phyloP scores from a whole-genome alignment of 768 basidiomycete genomes.

The Lactarius vividus region DNA sequence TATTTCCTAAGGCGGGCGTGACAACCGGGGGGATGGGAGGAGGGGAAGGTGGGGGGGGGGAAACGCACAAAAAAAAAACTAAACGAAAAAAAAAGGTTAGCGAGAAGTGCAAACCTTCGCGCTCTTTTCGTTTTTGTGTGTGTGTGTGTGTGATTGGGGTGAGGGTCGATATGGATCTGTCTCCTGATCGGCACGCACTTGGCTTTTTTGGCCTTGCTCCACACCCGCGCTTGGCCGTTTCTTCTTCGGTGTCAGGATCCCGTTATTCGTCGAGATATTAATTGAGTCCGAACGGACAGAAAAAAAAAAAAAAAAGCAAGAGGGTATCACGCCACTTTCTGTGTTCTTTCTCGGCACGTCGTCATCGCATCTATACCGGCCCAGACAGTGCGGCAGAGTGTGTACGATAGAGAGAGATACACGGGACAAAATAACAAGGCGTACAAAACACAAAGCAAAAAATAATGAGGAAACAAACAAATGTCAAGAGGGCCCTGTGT shows the following conservation, averaged over 20 bases:
- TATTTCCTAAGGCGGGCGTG: neutral
- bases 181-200: neutral
- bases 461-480: neutral
- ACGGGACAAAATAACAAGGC: neutral
- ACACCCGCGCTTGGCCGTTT: neutral
- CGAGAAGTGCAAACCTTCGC: neutral
- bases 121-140: neutral
- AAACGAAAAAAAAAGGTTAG: neutral
- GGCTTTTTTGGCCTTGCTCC: neutral
- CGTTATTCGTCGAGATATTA: neutral
- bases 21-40: neutral
- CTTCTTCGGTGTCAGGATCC: neutral
- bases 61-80: neutral
- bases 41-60: neutral
- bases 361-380: neutral
- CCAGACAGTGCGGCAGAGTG: neutral
- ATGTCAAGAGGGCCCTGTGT: neutral
- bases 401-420: neutral
- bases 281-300: neutral
- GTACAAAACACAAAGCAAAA: neutral
- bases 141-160: neutral
- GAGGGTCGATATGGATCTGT: neutral
- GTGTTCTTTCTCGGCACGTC: neutral
- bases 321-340: neutral
- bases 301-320: neutral